phyloP scores from a whole-genome alignment of 306 rosid genomes.

The Vigna reflexopilosa region DNA sequence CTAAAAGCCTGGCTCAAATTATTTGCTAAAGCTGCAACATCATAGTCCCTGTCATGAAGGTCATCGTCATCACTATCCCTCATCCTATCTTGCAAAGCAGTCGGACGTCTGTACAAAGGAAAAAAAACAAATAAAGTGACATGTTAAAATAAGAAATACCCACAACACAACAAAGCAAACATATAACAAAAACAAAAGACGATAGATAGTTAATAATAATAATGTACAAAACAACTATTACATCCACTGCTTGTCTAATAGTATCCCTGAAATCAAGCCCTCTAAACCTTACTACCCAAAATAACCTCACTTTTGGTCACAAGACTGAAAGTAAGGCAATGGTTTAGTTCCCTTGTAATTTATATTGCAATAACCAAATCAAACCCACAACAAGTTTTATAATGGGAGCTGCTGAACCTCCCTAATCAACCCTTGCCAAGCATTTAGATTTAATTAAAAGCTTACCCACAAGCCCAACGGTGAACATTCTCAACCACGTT shows the following conservation, averaged over 20 bases:
- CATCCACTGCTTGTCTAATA: constrained; percentile 4
- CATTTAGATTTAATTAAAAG: constrained; percentile 35
- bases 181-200: constrained; percentile 4
- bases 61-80: constrained; percentile 98
- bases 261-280: constrained; percentile 28
- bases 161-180: constrained; percentile 2
- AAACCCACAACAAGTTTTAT: constrained; percentile 23
- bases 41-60: constrained; percentile 90
- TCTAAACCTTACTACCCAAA: constrained; percentile 9
- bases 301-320: constrained; percentile 30
- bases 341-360: not conserved
- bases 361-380: constrained; percentile 24
- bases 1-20: constrained; percentile 94
- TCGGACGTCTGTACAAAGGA: constrained; percentile 77
- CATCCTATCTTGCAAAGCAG: constrained; percentile 93
- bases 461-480: constrained; percentile 98
- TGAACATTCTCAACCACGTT: constrained; percentile 89
- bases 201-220: constrained; percentile 10
- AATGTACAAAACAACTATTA: constrained; percentile 3
- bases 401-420: not conserved
- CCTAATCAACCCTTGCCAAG: constrained; percentile 18
- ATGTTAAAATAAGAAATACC: constrained; percentile 5
- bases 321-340: constrained; percentile 20
- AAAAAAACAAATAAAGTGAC: constrained; percentile 32
- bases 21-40: constrained; percentile 91